Conservation (phyloP, 805 yeast species). For the Yamadazyma akitaensis region DNA sequence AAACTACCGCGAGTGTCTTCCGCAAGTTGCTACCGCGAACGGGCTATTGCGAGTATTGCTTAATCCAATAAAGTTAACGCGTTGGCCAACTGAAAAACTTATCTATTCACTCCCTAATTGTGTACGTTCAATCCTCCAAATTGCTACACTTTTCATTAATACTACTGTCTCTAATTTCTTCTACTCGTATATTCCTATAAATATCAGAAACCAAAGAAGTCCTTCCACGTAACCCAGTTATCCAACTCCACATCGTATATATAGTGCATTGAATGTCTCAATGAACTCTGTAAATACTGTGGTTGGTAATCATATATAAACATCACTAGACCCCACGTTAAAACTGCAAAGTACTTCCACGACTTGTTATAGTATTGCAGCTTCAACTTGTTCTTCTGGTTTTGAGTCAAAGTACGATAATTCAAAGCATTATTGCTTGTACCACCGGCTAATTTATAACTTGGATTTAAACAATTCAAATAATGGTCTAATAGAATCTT, state of each 20-base stretch:
- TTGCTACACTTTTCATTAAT: background rate
- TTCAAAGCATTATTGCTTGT: background rate
- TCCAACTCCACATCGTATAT: constrained; percentile 60
- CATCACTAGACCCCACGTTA: constrained; percentile 76
- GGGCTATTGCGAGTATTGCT: too few species aligned
- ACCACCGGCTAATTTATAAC: constrained; percentile 7
- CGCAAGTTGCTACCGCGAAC: too few species aligned
- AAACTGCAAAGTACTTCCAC: constrained; percentile 62
- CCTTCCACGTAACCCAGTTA: constrained; percentile 46
- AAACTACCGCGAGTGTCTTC: too few species aligned
- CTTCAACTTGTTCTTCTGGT: constrained; percentile 34
- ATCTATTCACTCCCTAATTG: background rate
- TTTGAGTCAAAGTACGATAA: constrained; percentile 24
- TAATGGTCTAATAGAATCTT: constrained; percentile 45
- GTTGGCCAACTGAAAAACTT: too few species aligned
- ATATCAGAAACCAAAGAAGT: constrained; percentile 34
- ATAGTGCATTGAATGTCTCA: constrained; percentile 68
- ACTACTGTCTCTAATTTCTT: background rate
- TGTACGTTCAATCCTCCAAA: too few species aligned
- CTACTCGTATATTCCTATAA: background rate
- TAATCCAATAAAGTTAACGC: too few species aligned
- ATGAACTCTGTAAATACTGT: constrained; percentile 56
- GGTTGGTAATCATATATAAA: constrained; percentile 62
- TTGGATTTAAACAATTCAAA: constrained; percentile 35
- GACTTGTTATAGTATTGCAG: constrained; percentile 26